These are phyloP conservation scores for Fallopia convolvulus DNA, from an alignment of 148 eudicot genomes.

Conservation along the genomic window DNA sequence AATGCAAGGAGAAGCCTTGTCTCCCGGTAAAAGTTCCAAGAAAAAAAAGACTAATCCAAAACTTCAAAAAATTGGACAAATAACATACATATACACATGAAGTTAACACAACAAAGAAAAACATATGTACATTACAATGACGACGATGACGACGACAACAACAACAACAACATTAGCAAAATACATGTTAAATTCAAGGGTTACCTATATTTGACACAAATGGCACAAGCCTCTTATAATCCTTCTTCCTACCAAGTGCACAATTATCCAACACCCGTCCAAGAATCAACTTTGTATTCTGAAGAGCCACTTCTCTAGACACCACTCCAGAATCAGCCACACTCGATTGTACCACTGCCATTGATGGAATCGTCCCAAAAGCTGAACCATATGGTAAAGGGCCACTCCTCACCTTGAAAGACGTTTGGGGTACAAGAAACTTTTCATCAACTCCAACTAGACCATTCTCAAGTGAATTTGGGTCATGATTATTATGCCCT, in stretches of 20 bases:
- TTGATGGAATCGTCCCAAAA: slow-evolving; percentile 36
- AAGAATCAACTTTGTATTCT: slow-evolving; percentile 74
- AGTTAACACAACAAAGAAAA: not conserved
- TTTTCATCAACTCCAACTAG: slow-evolving; percentile 64
- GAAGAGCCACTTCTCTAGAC: slow-evolving; percentile 75
- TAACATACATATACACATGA: slow-evolving; percentile 9
- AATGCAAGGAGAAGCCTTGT: not conserved
- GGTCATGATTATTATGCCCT: slow-evolving; percentile 59
- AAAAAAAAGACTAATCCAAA: slow-evolving; percentile 4
- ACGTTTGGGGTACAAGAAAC: slow-evolving; percentile 69
- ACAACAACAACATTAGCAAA: not conserved
- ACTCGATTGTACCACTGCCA: slow-evolving; percentile 29
- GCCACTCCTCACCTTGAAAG: slow-evolving; percentile 93
- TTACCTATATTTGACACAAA: slow-evolving; percentile 67
- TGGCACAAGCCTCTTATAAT: slow-evolving; percentile 80
- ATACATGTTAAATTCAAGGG: slow-evolving; percentile 20
- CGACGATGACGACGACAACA: not conserved
- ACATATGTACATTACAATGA: not conserved
- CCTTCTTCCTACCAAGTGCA: slow-evolving; percentile 86
- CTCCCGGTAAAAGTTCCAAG: not conserved
- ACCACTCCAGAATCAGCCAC: slow-evolving; percentile 52
- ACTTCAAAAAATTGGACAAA: slow-evolving; percentile 4
- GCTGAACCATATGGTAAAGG: slow-evolving; percentile 61
- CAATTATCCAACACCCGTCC: slow-evolving; percentile 85
- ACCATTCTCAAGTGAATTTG: slow-evolving; percentile 54